These are phyloP conservation scores for Albatrellus sp. DNA, from an alignment of 1,284 basidiomycete genomes.

Conservation along the genomic window DNA sequence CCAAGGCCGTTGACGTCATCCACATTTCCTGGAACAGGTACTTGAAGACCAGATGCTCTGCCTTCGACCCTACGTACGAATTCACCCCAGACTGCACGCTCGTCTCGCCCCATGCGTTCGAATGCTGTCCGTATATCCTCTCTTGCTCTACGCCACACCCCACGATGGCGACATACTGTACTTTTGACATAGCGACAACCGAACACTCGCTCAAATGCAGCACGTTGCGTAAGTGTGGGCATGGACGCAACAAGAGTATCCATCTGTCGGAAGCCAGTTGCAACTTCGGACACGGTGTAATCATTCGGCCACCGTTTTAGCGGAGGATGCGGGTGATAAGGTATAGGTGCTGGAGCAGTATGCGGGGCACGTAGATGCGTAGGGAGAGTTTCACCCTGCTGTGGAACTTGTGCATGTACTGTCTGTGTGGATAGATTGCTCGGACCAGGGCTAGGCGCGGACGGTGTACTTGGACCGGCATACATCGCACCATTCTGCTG, in stretches of 20 bases:
- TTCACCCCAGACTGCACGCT: conserved; percentile 53
- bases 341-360: conserved; percentile 15
- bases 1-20: neutral
- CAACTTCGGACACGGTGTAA: conserved; percentile 50
- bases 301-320: conserved; percentile 62
- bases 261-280: conserved; percentile 43
- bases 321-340: conserved; percentile 40
- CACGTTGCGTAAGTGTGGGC: conserved; percentile 36
- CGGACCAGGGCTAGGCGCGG: conserved; percentile 3
- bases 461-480: conserved; percentile 1
- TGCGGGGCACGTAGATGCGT: conserved; percentile 2
- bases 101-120: conserved; percentile 39
- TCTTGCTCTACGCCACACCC: conserved; percentile 46
- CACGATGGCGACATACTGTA: conserved; percentile 55
- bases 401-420: no score
- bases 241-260: conserved; percentile 32
- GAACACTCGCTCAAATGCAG: conserved; percentile 53
- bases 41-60: conserved; percentile 9
- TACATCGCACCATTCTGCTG: neutral
- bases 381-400: conserved; percentile 4
- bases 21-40: neutral
- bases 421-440: neutral
- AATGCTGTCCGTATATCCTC: conserved; percentile 32
- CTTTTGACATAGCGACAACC: conserved; percentile 56
- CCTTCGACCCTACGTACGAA: conserved; percentile 44